Evolutionary conservation across 768 basidiomycete genomes (phyloP).

Genomic region (Boletus rubropictus): DNA sequence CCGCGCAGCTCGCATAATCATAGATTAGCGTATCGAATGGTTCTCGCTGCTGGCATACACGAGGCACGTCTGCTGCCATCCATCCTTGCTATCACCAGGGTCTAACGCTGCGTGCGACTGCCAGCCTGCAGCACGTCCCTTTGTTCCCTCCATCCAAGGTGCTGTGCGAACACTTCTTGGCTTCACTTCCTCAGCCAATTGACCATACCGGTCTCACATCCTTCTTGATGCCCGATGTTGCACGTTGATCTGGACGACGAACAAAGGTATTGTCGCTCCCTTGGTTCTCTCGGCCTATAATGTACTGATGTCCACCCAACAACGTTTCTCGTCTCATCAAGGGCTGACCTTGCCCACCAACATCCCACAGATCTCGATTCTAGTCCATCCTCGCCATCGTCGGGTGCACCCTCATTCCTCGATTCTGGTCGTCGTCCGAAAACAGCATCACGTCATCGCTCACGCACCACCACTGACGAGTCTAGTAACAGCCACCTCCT

Average conservation of each 20-base stretch:
- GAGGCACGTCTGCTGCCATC: conserved; percentile 17
- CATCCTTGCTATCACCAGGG: conserved; percentile 1
- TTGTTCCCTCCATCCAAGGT: background rate
- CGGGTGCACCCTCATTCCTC: conserved; percentile 13
- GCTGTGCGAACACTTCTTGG: background rate
- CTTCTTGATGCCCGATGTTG: conserved; percentile 21
- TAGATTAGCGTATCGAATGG: conserved; percentile 16
- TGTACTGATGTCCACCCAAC: conserved; percentile 1
- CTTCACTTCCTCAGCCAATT: background rate
- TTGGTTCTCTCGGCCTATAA: background rate
- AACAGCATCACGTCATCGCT: conserved; percentile 24
- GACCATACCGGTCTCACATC: conserved; percentile 5
- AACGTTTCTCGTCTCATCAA: conserved; percentile 1
- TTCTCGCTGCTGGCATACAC: conserved; percentile 25
- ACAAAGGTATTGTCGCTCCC: conserved; percentile 19
- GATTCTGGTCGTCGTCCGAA: conserved; percentile 22
- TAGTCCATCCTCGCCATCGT: conserved; percentile 24
- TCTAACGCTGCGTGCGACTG: conserved; percentile 4
- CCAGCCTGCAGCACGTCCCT: background rate
- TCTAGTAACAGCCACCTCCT: conserved; percentile 29
- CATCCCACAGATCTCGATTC: conserved; percentile 31
- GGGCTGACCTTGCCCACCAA: conserved; percentile 23
- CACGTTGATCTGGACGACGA: conserved; percentile 27
- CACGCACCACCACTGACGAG: conserved; percentile 23
- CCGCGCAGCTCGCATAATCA: conserved; percentile 8